Evolutionary conservation across 176 grass and related monocot species (phyloP).

Genomic region (barley (Hordeum vulgare)): MorexV3_pseudomolecules_assembly NC_058519.1:2816249-2816748

Average conservation of each 20-base stretch:
- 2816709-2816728: slow-evolving; percentile 13
- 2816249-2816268: no score
- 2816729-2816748: background rate
- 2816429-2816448: background rate
- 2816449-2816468: slow-evolving; percentile 40
- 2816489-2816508: slow-evolving; percentile 50
- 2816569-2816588: background rate
- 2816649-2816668: background rate
- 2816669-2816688: slow-evolving; percentile 29
- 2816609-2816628: slow-evolving; percentile 21
- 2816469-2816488: slow-evolving; percentile 71
- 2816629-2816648: background rate
- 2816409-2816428: background rate
- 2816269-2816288: no score
- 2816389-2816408: slow-evolving; percentile 45
- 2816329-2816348: slow-evolving; percentile 39
- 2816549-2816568: slow-evolving; percentile 5
- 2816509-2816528: background rate
- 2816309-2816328: slow-evolving; percentile 26
- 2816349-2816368: slow-evolving; percentile 22
- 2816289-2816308: slow-evolving; percentile 6
- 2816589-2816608: slow-evolving; percentile 7
- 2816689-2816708: background rate
- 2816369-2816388: slow-evolving; percentile 49
- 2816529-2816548: background rate